Evolutionary conservation across 768 basidiomycete genomes (phyloP), one percentile per base, ranked within the genome.

Genomic region (Lentinula edodes): DNA sequence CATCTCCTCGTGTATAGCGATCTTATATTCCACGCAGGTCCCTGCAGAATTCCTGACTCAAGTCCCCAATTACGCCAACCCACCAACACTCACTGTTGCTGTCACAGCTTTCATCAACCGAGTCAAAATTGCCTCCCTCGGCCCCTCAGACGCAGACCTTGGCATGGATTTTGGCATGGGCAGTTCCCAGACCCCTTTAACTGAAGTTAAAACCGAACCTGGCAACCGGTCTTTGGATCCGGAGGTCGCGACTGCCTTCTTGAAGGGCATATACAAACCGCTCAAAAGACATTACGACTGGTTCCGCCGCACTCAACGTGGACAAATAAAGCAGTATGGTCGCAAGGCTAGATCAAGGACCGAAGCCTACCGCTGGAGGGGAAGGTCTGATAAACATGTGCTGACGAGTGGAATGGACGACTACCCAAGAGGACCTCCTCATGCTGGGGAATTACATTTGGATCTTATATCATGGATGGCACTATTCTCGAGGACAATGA

Each of bases 391-490:
- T 67, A 80, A 81, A 32, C 94, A 96, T 73, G 90, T 98, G 42
- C 76, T 98, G 61, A 97, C 96, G 0, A 93, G 90, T 67, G 95
- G 95, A 0, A 88, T 98, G 87, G 95, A 98, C 71, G 95, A 98
- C 73, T 98, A 95, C 72, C 95, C 95, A 10, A 83, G 95, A 58
- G 94, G 91, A 13, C 85, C 87, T 32, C 90, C 95, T 6, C 93
- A 95, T 68, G 81, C 87, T 1, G 95, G 96, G 53, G 95, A 98
- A 75, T 78, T 98, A 52, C 95, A 98, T 72, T 72, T 98, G 62
- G 95, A 98, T 73, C 74, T 98, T 61, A 91, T 95, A 64, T 89
- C 90, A 35, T 98, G 95, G 95, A 93, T 98, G 87, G 95, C 84
- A 3, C 97, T 94, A 79, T 98, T 98, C 74, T 85, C 92, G 38